Conservation (phyloP, 148 eudicot genomes). For the Cornus kousa region DNA sequence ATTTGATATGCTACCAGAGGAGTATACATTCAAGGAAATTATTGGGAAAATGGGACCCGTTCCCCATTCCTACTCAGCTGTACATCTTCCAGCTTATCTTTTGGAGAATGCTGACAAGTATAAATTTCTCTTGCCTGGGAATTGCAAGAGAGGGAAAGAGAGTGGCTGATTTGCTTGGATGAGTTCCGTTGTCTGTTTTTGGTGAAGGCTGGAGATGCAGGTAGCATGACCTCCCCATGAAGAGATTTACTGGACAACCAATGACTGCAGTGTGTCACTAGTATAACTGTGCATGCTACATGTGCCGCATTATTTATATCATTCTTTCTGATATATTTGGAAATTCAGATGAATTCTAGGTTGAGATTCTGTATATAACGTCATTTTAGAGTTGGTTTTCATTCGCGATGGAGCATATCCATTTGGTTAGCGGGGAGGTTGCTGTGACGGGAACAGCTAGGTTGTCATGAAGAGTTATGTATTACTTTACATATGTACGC, state of each 20-base stretch:
- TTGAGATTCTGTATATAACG: conserved; percentile 38
- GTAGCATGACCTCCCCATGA: conserved; percentile 7
- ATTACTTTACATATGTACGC: conserved; percentile 4
- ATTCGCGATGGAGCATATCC: conserved; percentile 24
- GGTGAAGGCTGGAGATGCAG: conserved; percentile 19
- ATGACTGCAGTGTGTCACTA: conserved; percentile 21
- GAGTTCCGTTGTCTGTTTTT: neutral
- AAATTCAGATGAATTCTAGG: conserved; percentile 23
- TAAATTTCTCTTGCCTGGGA: conserved; percentile 41
- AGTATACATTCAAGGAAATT: conserved; percentile 44
- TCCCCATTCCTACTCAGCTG: conserved; percentile 48
- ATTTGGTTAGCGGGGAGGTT: conserved; percentile 18
- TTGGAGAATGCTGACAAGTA: conserved; percentile 43
- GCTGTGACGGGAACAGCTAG: conserved; percentile 4
- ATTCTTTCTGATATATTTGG: conserved; percentile 27
- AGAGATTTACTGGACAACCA: conserved; percentile 16
- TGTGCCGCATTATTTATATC: conserved; percentile 14
- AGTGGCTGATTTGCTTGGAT: conserved; percentile 23
- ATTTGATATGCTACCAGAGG: conserved; percentile 52
- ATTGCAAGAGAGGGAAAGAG: conserved; percentile 34
- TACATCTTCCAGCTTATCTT: conserved; percentile 47
- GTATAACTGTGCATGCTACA: neutral
- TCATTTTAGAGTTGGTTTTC: conserved; percentile 28
- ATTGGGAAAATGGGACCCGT: conserved; percentile 49
- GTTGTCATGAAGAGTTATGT: conserved; percentile 7